Evolutionary conservation across 73 alveolate genomes (phyloP), one percentile per base, ranked within the genome.

Genomic region (Symbiodinium natans): DNA sequence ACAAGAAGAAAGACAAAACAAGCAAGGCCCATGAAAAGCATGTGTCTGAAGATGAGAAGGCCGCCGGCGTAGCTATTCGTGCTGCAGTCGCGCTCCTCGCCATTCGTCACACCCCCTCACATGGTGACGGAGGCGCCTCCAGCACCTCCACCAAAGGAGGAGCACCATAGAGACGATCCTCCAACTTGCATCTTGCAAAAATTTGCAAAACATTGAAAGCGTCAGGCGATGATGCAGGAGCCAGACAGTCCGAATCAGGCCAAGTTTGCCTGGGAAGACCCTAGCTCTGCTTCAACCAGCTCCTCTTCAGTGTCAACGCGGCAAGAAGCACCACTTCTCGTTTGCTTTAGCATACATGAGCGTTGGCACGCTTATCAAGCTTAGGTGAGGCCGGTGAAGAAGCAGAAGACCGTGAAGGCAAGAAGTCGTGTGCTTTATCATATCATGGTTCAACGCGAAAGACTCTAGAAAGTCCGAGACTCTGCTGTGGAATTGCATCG

Each of bases 371-470:
- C n/a, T n/a, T n/a, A n/a, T n/a, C n/a, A n/a, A 59, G 77, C 27
- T 17, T n/a, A 59, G 77, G 77, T 59, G 77, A 17, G 31, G 77
- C 36, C 13, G 31, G 77, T 17, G 36, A 59, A 59, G 77, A 59
- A 59, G 77, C 77, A 59, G 77, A 59, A 59, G 77, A 59, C 77
- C 8, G 77, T 59, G 13, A 59, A 59, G 77, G 77, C 77, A 59
- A n/a, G 63, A 48, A 48, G 19, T 48, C 17, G 10, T 1, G 63
- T 17, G 63, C n/a, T n/a, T n/a, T n/a, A n/a, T n/a, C n/a, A n/a
- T n/a, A n/a, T n/a, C n/a, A n/a, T n/a, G n/a, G n/a, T n/a, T n/a
- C n/a, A n/a, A n/a, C n/a, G n/a, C n/a, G n/a, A n/a, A n/a, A n/a
- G n/a, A n/a, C n/a, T n/a, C n/a, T n/a, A n/a, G n/a, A n/a, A n/a